A percentile compares a stretch with the other conserved stretches of the same genome.
Conservation (phyloP, 768 basidiomycete genomes). For the Amanita thiersii region DNA sequence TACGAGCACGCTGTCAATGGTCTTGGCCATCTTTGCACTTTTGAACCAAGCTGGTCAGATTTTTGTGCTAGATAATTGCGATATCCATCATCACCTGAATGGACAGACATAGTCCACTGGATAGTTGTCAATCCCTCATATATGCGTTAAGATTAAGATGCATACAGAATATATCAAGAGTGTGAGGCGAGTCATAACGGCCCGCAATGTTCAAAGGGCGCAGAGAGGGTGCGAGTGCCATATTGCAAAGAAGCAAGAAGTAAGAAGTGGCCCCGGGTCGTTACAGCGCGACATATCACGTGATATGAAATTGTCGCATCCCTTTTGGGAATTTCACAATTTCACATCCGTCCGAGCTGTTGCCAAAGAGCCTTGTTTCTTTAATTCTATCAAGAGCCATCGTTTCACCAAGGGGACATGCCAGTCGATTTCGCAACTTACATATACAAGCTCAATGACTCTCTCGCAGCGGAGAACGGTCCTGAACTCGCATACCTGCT, state of each 20-base stretch:
- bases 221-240: constrained; percentile 78
- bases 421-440: constrained; percentile 55
- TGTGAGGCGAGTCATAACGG: constrained; percentile 52
- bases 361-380: too few species aligned
- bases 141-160: not conserved
- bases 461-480: constrained; percentile 56
- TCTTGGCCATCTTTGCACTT: constrained; percentile 56
- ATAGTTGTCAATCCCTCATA: not conserved
- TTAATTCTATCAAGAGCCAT: not conserved
- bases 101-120: constrained; percentile 86
- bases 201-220: constrained; percentile 59
- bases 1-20: constrained; percentile 51
- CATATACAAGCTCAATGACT: constrained; percentile 51
- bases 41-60: not conserved
- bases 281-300: too few species aligned
- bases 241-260: constrained; percentile 17
- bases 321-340: too few species aligned
- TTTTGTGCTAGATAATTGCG: not conserved
- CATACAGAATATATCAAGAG: constrained; percentile 73
- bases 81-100: constrained; percentile 43
- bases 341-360: too few species aligned
- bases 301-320: too few species aligned
- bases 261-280: too few species aligned
- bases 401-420: constrained; percentile 15
- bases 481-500: constrained; percentile 66